These are phyloP conservation scores for Aspergillus udagawae DNA, from an alignment of 2,329 filamentous ascomycete species.

Conservation along the genomic window DNA sequence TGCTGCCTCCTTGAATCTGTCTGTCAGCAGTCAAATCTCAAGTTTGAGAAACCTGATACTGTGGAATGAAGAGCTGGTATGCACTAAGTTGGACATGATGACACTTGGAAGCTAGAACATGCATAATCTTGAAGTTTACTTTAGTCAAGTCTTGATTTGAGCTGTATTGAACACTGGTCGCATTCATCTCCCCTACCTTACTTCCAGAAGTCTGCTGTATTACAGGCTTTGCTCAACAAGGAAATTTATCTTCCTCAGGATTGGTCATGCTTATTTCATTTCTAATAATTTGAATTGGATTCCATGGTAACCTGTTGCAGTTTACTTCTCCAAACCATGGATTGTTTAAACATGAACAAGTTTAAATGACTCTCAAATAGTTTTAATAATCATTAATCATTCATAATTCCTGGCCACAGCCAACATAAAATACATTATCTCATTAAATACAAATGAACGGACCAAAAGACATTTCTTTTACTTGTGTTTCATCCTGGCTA, in stretches of 20 bases:
- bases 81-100: not conserved
- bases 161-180: not conserved
- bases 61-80: not conserved
- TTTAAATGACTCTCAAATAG: not conserved
- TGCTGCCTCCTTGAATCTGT: not conserved
- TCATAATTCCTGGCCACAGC: not conserved
- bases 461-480: not conserved
- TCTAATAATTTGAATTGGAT: not conserved
- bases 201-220: not conserved
- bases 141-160: not conserved
- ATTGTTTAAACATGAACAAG: not conserved
- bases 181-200: not conserved
- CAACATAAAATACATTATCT: not conserved
- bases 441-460: not conserved
- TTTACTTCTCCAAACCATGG: not conserved
- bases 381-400: not conserved
- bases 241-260: not conserved
- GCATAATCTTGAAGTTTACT: not conserved
- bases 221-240: too few species aligned
- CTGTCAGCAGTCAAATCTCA: not conserved
- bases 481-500: not conserved
- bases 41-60: not conserved
- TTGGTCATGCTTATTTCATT: not conserved
- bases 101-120: not conserved
- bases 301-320: not conserved